Conservation (phyloP, 169 alveolate species). For the Cryptosporidium baileyi region DNA sequence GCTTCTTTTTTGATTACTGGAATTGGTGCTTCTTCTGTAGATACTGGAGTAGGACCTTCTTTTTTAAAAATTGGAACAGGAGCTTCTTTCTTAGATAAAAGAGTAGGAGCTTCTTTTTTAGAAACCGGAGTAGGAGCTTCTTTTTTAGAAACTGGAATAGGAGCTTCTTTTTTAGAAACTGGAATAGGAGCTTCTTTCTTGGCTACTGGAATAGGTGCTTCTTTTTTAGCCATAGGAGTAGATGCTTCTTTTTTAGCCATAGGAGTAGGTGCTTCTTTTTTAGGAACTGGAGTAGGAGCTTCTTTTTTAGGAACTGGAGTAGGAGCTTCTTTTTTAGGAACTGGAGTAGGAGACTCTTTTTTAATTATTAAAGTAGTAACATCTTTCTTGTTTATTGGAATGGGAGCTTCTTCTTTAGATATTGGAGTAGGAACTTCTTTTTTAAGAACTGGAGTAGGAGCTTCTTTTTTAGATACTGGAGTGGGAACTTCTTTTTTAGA, state of each 20-base stretch:
- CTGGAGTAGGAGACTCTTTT: background rate
- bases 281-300: background rate
- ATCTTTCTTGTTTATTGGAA: background rate
- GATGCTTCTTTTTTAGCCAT: background rate
- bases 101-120: slow-evolving; percentile 17
- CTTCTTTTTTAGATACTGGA: background rate
- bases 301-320: slow-evolving; percentile 1
- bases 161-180: background rate
- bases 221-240: background rate
- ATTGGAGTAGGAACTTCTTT: background rate
- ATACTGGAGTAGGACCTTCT: background rate
- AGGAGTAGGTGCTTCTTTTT: slow-evolving; percentile 5
- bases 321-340: background rate
- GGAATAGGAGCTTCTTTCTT: background rate
- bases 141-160: background rate
- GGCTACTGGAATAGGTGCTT: background rate
- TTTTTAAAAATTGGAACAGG: slow-evolving; percentile 4
- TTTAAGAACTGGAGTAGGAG: background rate
- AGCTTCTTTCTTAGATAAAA: background rate
- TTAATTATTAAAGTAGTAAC: background rate
- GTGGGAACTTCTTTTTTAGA: background rate
- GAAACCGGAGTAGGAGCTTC: background rate
- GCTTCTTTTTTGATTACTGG: background rate
- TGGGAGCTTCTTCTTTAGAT: slow-evolving; percentile 1
- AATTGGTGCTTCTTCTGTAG: background rate